Evolutionary conservation across 2,329 filamentous ascomycete species (phyloP), one percentile per base, ranked within the genome.

Genomic region (Botrytis tulipae): DNA sequence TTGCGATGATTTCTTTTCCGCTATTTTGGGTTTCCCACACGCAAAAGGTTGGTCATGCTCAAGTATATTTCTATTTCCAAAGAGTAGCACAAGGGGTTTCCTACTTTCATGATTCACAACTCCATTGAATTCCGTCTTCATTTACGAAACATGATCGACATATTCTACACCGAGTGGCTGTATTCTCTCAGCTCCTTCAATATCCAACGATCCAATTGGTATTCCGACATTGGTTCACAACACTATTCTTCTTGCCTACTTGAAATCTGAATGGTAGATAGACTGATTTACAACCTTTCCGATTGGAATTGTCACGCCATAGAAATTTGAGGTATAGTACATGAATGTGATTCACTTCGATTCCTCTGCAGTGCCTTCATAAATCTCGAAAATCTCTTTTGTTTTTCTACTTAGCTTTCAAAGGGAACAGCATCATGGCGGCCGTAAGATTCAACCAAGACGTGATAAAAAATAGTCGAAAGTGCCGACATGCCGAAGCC

Each of bases 401-500:
- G 40, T 60, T 72, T 68, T 68, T 68, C 70, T 22, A 60, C 29
- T 68, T 59, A 29, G n/a, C 48, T 48, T 18, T 25, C 44, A 68
- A 37, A 72, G 44, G 51, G 62, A 54, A 68, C 42, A 44, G 40
- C n/a, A 72, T 20, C 6, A 72, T 71, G 69, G 59, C 69, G 61
- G 32, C 65, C 4, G 35, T 40, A 57, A 44, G 54, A n/a, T 48
- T 70, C n/a, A 73, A 70, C 35, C 32, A 68, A 62, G 48, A 71
- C 10, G 32, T 73, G 35, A 66, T 73, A 42, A 29, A 29, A 42
- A 35, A 37, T 70, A 25, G 86, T 87, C n/a, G 85, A 82, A 75
- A 82, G 82, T 51, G 54, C 44, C 62, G 71, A 70, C 25, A 22
- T 73, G 54, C 7, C 48, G 42, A 42, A 29, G 35, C 71, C 71